Evolutionary conservation across 352 stramenopile genomes (phyloP).

Genomic region (Stephanocyclus meneghinianus): DNA sequence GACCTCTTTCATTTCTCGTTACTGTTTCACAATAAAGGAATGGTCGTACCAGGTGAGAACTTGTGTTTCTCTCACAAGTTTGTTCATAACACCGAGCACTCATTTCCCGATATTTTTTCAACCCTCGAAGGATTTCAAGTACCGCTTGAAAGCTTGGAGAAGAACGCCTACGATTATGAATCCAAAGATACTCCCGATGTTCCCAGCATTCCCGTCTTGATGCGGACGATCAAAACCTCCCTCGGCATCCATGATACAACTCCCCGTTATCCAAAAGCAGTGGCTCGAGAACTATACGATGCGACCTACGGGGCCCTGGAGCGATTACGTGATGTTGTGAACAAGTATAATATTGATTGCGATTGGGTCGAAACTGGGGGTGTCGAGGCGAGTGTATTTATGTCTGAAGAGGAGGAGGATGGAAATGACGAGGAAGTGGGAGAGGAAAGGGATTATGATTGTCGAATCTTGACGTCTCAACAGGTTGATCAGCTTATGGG

Average conservation of each 20-base stretch:
- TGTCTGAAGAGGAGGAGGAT: background rate
- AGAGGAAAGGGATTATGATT: constrained; percentile 5
- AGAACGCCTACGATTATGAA: constrained; percentile 20
- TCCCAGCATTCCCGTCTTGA: background rate
- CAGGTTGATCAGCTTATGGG: constrained; percentile 44
- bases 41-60: constrained; percentile 12
- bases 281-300: constrained; percentile 27
- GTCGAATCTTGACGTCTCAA: constrained; percentile 14
- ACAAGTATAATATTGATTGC: constrained; percentile 46
- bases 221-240: background rate
- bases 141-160: constrained; percentile 27
- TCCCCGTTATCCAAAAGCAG: constrained; percentile 16
- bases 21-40: background rate
- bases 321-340: constrained; percentile 29
- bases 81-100: no score
- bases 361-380: constrained; percentile 38
- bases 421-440: constrained; percentile 4
- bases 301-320: constrained; percentile 31
- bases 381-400: constrained; percentile 36
- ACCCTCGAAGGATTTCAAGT: constrained; percentile 29
- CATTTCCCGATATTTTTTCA: no score
- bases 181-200: background rate
- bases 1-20: background rate
- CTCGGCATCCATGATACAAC: background rate
- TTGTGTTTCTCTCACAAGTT: no score